Base-by-base conservation (phyloP, 495 filamentous ascomycete species). In the Coniosporium apollinis region DNA sequence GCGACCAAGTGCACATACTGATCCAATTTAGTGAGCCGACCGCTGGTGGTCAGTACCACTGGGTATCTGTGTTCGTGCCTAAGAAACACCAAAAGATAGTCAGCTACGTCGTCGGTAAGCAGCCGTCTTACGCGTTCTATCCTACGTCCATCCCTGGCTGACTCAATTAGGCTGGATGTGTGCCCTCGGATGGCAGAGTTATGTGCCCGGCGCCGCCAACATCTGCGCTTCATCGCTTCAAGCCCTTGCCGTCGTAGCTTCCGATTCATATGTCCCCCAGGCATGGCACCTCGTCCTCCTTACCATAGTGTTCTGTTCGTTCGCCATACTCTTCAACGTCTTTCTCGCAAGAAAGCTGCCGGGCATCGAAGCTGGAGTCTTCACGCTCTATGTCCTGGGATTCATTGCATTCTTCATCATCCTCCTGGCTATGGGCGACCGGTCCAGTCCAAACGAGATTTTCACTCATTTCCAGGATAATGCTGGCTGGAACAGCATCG, bases 351-450 rank as follows among this genome's bases (percentile, higher is more conserved):
- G 41, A 30, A 19, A 39, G 7, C 39, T 55, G 17, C 49, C 51
- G 10, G 22, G 41, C 3, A 20, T 43, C 28, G 51, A 52, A 37
- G 44, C 38, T 3, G 20, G 42, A 9, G 37, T 52, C 5, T 14
- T 44, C 3, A 18, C 33, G 32, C 30, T 41, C 18, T 41, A 51
- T 28, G 30, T 56, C 25, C n/a, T 48, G 7, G 52, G 33, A 18
- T 47, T 70, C 39, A 60, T 70, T 31, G 59, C 50, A 4, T 51
- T 70, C 33, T 36, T 69, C 4, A 64, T 69, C 30, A 52, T 58
- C 0, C 40, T 69, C 11, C 51, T 44, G 47, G 41, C 45, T 4
- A 41, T 59, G 17, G 51, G 51, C n/a, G 46, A 48, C 7, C 48
- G 48, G 28, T 34, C 38, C 2, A 26, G 45, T n/a, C 38, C 54